Evolutionary conservation across 2,329 filamentous ascomycete species (phyloP).

Genomic region (Venturia oleaginea): DNA sequence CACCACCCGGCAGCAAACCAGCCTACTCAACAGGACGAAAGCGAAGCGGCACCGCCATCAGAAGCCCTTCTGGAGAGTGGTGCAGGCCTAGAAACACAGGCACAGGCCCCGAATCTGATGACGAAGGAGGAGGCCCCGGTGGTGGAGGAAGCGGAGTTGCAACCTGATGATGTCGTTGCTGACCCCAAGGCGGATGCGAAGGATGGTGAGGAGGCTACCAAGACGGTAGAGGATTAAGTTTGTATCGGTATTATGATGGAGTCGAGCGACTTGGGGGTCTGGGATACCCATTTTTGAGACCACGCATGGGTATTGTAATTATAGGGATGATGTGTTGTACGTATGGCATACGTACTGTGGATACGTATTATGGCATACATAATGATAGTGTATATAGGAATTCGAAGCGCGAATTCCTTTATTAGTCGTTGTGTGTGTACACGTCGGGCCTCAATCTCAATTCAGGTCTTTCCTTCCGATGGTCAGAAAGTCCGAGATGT

Average conservation of each 20-base stretch:
- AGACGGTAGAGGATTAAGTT: conserved; percentile 5
- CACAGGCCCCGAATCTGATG: not conserved
- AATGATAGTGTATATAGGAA: not conserved
- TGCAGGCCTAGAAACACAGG: not conserved
- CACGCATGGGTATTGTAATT: not conserved
- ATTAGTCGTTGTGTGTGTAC: not conserved
- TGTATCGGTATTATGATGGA: not conserved
- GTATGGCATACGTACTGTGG: not conserved
- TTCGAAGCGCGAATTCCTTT: not conserved
- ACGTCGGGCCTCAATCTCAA: too few relatives aligned
- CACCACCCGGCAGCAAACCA: not conserved
- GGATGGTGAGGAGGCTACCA: conserved; percentile 5
- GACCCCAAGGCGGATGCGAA: not conserved
- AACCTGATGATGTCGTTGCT: not conserved
- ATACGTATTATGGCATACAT: not conserved
- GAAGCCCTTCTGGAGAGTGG: not conserved
- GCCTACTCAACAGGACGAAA: not conserved
- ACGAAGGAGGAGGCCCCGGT: not conserved
- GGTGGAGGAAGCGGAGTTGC: not conserved
- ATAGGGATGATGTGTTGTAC: not conserved
- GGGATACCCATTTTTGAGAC: conserved; percentile 2
- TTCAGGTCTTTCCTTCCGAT: too few relatives aligned
- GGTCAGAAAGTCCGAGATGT: too few relatives aligned
- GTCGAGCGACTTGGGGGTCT: not conserved
- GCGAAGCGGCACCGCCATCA: not conserved